Base-by-base conservation (phyloP, 2,329 filamentous ascomycete species). In the Colletotrichum orbiculare region DNA sequence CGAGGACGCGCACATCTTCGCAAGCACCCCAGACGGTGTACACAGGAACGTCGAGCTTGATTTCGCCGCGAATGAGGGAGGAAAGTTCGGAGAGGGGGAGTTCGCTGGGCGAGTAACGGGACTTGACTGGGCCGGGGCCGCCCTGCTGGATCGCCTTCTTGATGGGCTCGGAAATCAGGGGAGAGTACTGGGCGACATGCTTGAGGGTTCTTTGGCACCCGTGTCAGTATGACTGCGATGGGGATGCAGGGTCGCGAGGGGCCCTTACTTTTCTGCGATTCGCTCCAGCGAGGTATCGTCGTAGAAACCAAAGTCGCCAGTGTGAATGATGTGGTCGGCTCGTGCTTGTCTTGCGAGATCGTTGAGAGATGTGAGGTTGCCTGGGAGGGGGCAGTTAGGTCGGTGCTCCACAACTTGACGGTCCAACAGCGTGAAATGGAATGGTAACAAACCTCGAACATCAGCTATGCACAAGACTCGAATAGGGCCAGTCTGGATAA, bases 21-120 rank as follows among this genome's bases (percentile, higher is more conserved):
- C 96, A 99, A 52, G 96, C 96, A 76, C 96, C 96, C 96, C 96
- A 99, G 42, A 99, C 96, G 45, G 96, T 99, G 82, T 97, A 98
- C 61, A 99, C 96, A 0, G 96, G 96, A 63, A 99, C 91, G 67
- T 99, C 94, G 63, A 99, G 89, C 75, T 93, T 97, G 74, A 96
- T 86, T 70, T 91, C 91, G 77, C 94, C 94, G 79, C 89, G 92
- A 69, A 99, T 87, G 72, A 99, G 93, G 73, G 92, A 88, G 33
- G 95, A 88, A 41, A 99, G 89, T 81, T 99, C 94, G 63, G 96
- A 99, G 57, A 99, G 90, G 62, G 94, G 93, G 35, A 97, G 88
- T 69, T 96, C 91, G 73, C 89, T 89, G 25, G 93, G 86, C 9
- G 87, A 83, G 78, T 97, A 97, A 71, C 94, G 91, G 67, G 90